Evolutionary conservation across 2,329 filamentous ascomycete species (phyloP).

Genomic region (Dryadomyces sulphureus): DNA sequence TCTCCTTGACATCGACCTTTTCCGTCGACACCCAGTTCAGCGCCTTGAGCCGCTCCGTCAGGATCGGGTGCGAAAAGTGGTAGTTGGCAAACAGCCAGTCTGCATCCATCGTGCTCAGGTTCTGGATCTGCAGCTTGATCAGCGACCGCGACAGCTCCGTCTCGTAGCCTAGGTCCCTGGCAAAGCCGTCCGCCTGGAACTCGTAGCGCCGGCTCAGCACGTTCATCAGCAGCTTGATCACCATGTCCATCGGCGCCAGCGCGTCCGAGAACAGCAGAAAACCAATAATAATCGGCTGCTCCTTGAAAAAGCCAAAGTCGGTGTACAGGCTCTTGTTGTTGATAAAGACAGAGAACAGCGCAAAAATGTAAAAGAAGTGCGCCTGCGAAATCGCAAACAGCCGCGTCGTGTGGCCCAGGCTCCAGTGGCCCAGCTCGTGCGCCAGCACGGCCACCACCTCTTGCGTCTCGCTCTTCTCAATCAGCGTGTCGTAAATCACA

Average conservation of each 20-base stretch:
- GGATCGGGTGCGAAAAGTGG: slow-evolving; percentile 94
- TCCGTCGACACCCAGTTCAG: slow-evolving; percentile 65
- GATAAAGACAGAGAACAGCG: slow-evolving; percentile 92
- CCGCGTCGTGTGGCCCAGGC: slow-evolving; percentile 83
- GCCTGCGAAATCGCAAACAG: slow-evolving; percentile 76
- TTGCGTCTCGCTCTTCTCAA: slow-evolving; percentile 83
- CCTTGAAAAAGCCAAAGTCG: slow-evolving; percentile 73
- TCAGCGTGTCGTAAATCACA: slow-evolving; percentile 94
- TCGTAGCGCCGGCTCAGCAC: slow-evolving; percentile 88
- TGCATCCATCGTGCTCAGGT: slow-evolving; percentile 95
- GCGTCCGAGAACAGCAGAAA: slow-evolving; percentile 97
- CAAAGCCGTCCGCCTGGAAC: slow-evolving; percentile 91
- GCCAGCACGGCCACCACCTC: slow-evolving; percentile 92
- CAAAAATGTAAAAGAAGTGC: slow-evolving; percentile 94
- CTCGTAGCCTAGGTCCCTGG: slow-evolving; percentile 68
- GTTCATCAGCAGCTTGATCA: slow-evolving; percentile 93
- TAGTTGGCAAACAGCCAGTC: slow-evolving; percentile 98
- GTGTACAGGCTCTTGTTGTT: slow-evolving; percentile 85
- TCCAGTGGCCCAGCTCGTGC: slow-evolving; percentile 96
- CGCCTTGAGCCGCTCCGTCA: slow-evolving; percentile 83
- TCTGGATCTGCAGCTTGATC: slow-evolving; percentile 96
- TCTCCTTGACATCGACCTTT: slow-evolving; percentile 22
- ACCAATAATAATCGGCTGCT: slow-evolving; percentile 87
- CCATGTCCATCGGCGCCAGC: slow-evolving; percentile 83
- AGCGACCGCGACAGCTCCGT: slow-evolving; percentile 72